Conservation (phyloP, 306 rosid species). For the Fragaria ananassa region DNA sequence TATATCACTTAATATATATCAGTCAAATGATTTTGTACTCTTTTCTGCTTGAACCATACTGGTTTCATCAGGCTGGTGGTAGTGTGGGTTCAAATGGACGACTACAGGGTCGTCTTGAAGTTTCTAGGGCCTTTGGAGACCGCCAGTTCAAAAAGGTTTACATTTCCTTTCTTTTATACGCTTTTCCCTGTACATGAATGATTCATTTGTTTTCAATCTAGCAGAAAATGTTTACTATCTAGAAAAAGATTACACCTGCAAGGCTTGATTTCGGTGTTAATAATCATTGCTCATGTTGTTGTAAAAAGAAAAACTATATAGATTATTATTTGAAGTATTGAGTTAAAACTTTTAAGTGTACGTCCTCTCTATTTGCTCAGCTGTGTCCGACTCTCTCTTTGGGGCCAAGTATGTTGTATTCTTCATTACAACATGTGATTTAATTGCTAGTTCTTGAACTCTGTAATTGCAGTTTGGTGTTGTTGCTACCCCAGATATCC, state of each 20-base stretch:
- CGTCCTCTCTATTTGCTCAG: background rate
- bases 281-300: background rate
- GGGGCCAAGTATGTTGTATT: background rate
- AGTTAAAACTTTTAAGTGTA: background rate
- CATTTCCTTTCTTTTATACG: constrained; percentile 5
- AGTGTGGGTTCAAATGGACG: constrained; percentile 80
- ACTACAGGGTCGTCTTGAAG: constrained; percentile 83
- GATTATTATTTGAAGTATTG: background rate
- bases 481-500: constrained; percentile 73
- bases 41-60: constrained; percentile 13
- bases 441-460: constrained; percentile 17
- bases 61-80: constrained; percentile 72
- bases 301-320: background rate
- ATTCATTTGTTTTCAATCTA: background rate
- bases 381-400: background rate
- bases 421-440: background rate
- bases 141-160: constrained; percentile 83
- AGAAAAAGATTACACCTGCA: background rate
- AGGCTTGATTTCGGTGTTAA: background rate
- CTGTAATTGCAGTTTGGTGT: constrained; percentile 70
- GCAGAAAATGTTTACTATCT: background rate
- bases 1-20: background rate
- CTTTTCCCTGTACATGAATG: background rate
- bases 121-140: constrained; percentile 88
- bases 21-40: background rate